A percentile compares a stretch with the other conserved stretches of the same genome.
phyloP scores from a whole-genome alignment of 176 grass and related monocot genomes.

The Rhynchospora pubera region DNA sequence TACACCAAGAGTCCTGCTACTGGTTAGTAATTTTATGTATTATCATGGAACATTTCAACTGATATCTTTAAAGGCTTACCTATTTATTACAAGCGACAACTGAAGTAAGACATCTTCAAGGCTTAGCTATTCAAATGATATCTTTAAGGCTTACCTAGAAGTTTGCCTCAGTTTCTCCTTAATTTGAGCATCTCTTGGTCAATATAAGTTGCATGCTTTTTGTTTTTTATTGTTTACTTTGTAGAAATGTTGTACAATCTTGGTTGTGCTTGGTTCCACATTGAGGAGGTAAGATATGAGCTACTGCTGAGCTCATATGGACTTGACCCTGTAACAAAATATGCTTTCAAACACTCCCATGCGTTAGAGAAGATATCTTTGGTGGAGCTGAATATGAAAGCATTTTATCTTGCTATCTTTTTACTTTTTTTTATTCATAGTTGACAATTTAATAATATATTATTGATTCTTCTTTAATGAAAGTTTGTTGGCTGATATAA shows the following conservation, averaged over 20 bases:
- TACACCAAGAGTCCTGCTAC: constrained; percentile 32
- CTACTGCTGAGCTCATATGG: constrained; percentile 65
- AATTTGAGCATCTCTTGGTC: not conserved
- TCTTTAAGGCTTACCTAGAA: not conserved
- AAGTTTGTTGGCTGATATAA: constrained; percentile 1
- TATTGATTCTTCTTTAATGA: not conserved
- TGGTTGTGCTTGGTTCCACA: constrained; percentile 78
- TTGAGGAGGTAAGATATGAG: constrained; percentile 69
- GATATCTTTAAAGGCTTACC: not conserved
- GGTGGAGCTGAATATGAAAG: constrained; percentile 64
- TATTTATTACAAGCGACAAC: not conserved
- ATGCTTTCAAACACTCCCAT: constrained; percentile 58
- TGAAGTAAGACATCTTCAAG: not conserved
- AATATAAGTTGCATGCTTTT: not conserved
- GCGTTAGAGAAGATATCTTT: constrained; percentile 62
- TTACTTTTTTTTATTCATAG: not conserved
- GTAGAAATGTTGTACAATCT: constrained; percentile 69
- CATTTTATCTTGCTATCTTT: constrained; percentile 15
- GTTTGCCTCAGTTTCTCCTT: constrained; percentile 1
- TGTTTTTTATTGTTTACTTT: not conserved
- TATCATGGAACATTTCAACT: not conserved
- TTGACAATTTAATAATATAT: not conserved
- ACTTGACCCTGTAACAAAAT: constrained; percentile 68
- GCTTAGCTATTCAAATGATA: not conserved
- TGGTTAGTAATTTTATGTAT: constrained; percentile 21